Conservation (phyloP, 2,329 filamentous ascomycete species). For the Trichoderma guizhouense region DNA sequence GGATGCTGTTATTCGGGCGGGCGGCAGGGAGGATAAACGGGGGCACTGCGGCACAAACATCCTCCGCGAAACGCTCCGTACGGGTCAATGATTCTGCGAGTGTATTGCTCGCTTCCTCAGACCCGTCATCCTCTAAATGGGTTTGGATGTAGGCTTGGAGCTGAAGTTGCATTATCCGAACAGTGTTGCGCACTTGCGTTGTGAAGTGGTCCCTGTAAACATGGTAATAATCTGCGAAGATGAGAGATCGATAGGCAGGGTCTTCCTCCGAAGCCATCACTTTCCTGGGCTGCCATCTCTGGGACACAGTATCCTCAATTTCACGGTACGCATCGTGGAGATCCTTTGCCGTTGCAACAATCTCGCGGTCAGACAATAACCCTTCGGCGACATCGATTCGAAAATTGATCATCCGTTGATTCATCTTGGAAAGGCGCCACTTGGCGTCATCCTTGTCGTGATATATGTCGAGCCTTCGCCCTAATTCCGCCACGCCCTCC, state of each 20-base stretch:
- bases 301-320: slow-evolving; percentile 17
- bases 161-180: slow-evolving; percentile 24
- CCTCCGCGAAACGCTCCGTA: slow-evolving; percentile 6
- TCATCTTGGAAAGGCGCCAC: slow-evolving; percentile 22
- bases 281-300: slow-evolving; percentile 16
- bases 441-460: slow-evolving; percentile 21
- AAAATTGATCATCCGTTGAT: slow-evolving; percentile 21
- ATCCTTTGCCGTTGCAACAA: neutral
- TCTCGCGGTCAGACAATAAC: neutral
- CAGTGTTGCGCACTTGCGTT: slow-evolving; percentile 25
- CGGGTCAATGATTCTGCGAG: neutral
- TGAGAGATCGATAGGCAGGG: neutral
- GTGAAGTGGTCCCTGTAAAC: slow-evolving; percentile 23
- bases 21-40: slow-evolving; percentile 21
- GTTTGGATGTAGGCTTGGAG: slow-evolving; percentile 17
- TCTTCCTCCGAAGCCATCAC: neutral
- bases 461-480: slow-evolving; percentile 11
- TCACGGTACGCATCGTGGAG: slow-evolving; percentile 1
- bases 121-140: neutral
- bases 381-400: slow-evolving; percentile 19
- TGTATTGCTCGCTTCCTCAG: neutral
- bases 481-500: slow-evolving; percentile 7
- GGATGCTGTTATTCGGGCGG: slow-evolving; percentile 14
- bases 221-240: slow-evolving; percentile 22
- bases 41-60: slow-evolving; percentile 23